Evolutionary conservation across 2,329 filamentous ascomycete species (phyloP), one percentile per base, ranked within the genome.

Genomic region (Geosmithia flava): DNA sequence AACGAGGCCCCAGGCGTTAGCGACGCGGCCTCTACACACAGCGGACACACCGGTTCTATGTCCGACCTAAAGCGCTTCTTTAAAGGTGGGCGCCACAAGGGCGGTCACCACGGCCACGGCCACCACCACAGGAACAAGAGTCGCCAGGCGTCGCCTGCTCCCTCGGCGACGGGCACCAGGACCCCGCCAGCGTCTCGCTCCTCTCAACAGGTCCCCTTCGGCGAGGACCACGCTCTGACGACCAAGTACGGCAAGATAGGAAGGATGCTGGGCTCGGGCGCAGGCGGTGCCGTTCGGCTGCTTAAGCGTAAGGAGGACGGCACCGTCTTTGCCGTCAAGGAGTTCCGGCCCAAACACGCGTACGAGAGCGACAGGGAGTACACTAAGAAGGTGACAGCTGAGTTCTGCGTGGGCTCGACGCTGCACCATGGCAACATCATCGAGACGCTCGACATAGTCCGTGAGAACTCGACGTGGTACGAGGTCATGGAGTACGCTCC

Each of bases 401-500:
- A 98, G 61, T 98, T 98, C 65, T 98, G 93, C 62, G 91, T 98
- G 56, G 93, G 93, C 13, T 97, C 91, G 2, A 96, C 93, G 0
- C 72, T 98, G 39, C 93, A 97, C 59, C 93, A 98, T 59, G 91
- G 93, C 57, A 98, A 98, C 62, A 89, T 98, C 56, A 97, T 98
- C 58, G 93, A 98, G 65, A 97, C 93, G 1, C 76, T 98, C 54
- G 93, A 98, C 64, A 95, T 98, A 53, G 80, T 98, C 11, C 87
- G 94, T 55, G 93, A 98, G 67, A 93, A 91, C 65, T 81, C 80
- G 46, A 89, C 85, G 54, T 98, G 93, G 88, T 98, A 89, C 59
- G 91, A 97, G 60, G 93, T 98, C 42, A 98, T 98, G 93, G 93
- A 98, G 62, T 98, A 95, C 60, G 93, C 90, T 11, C 93, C 93